Base-by-base conservation (phyloP, 148 eudicot species). In the Silene conica region DNA sequence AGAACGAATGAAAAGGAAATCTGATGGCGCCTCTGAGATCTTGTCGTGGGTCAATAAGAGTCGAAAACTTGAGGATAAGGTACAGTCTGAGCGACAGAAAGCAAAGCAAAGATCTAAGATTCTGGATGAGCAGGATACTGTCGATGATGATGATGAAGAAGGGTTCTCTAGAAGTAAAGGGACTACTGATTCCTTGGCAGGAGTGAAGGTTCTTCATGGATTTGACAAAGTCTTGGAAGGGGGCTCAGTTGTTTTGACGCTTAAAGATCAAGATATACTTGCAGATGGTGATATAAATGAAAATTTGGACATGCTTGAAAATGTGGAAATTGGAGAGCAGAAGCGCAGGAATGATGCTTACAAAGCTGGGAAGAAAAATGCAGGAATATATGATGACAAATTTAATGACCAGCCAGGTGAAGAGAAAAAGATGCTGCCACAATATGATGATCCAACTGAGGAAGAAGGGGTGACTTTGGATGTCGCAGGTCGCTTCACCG, bases 281-380 rank as follows among this genome's bases (percentile, higher is more conserved):
- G 98, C 92, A 22, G 86, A 84, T 86, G 98, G 93, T 70, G 97
- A 88, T 66, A 58, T 95, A 41, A 95, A 95, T 83, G 79, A 95
- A 85, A 96, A 96, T 73, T 75, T 87, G 83, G 98, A 95, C 77
- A 85, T 92, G 92, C 97, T 95, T 78, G 98, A 95, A 82, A 95
- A 95, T 86, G 92, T 89, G 76, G 98, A 95, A 87, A 90, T 95
- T 63, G 94, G 98, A 65, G 98, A 95, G 83, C 98, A 95, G 76
- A 95, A 92, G 83, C 87, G 79, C 76, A 92, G 98, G 82, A 81
- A 84, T 79, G 96, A 92, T 59, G 98, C 98, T 74, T 95, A 95
- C 72, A 87, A 84, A 80, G 90, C 97, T 73, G 89, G 96, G 73
- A 95, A 95, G 88, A 92, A 86, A 81, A 88, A 77, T 82, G 60